These are phyloP conservation scores for Coemansia sp. DNA, from an alignment of 192 early-diverging fungal species.

Conservation along the genomic window DNA sequence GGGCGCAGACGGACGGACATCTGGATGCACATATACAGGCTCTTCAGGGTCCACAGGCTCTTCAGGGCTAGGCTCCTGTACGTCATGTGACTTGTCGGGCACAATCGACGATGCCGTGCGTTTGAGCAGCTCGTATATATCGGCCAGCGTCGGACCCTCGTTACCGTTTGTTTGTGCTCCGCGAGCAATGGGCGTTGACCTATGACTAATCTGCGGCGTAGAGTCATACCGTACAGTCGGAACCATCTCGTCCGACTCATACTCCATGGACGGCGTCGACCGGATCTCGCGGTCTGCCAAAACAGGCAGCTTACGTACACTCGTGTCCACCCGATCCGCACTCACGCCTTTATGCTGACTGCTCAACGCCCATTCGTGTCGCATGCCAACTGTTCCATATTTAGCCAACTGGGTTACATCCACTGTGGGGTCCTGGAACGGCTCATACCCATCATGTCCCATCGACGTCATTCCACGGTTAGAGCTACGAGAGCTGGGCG, in stretches of 20 bases:
- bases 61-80: background rate
- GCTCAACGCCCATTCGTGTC: background rate
- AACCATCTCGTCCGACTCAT: slow-evolving; percentile 15
- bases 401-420: slow-evolving; percentile 32
- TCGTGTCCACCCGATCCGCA: slow-evolving; percentile 14
- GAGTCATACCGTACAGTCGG: slow-evolving; percentile 27
- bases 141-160: slow-evolving; percentile 27
- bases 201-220: slow-evolving; percentile 8
- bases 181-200: background rate
- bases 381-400: slow-evolving; percentile 29
- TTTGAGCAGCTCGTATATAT: slow-evolving; percentile 47
- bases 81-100: background rate
- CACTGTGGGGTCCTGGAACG: slow-evolving; percentile 54
- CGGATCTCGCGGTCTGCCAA: slow-evolving; percentile 9
- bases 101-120: slow-evolving; percentile 13
- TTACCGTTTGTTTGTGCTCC: background rate
- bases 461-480: no score
- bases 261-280: background rate
- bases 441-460: slow-evolving; percentile 22
- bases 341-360: slow-evolving; percentile 8
- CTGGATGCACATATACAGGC: background rate
- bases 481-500: no score
- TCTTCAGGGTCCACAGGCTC: background rate
- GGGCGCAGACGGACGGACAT: slow-evolving; percentile 28
- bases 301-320: slow-evolving; percentile 5